These are phyloP conservation scores for Ophiostoma quercus DNA, from an alignment of 2,329 filamentous ascomycete genomes.

Conservation along the genomic window DNA sequence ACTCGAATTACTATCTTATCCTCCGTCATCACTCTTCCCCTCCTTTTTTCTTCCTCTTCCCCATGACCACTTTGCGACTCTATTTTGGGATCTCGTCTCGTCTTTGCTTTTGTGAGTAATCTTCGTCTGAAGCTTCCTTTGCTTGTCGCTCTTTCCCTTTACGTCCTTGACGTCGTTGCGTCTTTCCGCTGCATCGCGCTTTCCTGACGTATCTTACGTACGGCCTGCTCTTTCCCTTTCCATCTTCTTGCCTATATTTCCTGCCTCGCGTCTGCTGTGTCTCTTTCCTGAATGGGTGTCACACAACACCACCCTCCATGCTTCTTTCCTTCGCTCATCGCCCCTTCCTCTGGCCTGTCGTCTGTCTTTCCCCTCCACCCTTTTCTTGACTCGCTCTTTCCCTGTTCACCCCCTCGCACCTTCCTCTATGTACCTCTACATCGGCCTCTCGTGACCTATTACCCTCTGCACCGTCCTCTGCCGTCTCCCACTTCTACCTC, in stretches of 20 bases:
- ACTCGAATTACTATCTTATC: slow-evolving; percentile 1
- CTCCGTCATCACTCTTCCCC: slow-evolving; percentile 13
- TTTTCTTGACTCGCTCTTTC: slow-evolving; percentile 15
- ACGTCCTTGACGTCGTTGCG: neutral
- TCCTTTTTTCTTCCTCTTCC: slow-evolving; percentile 8
- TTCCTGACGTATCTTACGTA: neutral
- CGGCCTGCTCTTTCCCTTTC: slow-evolving; percentile 4
- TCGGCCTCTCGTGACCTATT: slow-evolving; percentile 7
- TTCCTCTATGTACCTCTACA: slow-evolving; percentile 13
- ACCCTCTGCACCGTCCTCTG: neutral
- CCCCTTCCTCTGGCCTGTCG: slow-evolving; percentile 22
- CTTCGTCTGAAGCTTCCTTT: neutral
- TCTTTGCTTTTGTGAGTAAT: neutral
- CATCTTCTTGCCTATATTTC: neutral
- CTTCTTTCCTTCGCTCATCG: neutral
- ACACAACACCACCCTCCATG: slow-evolving; percentile 25
- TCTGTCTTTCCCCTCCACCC: slow-evolving; percentile 17
- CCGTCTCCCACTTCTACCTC: slow-evolving; percentile 11
- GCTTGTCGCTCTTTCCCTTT: neutral
- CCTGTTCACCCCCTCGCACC: neutral
- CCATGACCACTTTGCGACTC: slow-evolving; percentile 4
- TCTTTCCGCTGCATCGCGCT: neutral
- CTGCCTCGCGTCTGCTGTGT: neutral
- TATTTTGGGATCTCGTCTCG: neutral
- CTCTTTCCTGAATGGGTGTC: slow-evolving; percentile 24